phyloP scores from a whole-genome alignment of 2,329 filamentous ascomycete species.

The Fusarium paranaense region DNA sequence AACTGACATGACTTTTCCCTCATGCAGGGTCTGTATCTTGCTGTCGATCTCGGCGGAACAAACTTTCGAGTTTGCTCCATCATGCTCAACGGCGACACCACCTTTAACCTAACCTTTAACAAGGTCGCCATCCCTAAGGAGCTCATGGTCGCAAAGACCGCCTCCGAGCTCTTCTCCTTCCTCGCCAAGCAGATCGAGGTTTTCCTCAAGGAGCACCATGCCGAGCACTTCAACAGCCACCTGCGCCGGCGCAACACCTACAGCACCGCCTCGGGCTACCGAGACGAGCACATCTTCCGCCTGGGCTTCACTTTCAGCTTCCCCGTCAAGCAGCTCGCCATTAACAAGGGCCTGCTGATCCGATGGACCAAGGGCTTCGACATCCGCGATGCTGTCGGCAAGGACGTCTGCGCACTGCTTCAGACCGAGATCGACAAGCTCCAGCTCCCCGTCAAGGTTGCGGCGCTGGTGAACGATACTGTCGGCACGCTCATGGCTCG shows the following conservation, averaged over 20 bases:
- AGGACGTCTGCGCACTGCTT: constrained; percentile 92
- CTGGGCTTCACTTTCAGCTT: constrained; percentile 99
- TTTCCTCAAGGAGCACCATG: constrained; percentile 89
- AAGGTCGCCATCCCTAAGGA: constrained; percentile 92
- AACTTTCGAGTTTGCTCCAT: constrained; percentile 99
- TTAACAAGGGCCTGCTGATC: constrained; percentile 94
- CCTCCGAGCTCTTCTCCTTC: constrained; percentile 90
- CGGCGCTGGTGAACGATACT: constrained; percentile 96
- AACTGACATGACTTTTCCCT: constrained; percentile 14
- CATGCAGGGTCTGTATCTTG: constrained; percentile 87
- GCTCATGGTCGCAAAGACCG: constrained; percentile 89
- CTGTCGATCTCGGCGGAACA: constrained; percentile 96
- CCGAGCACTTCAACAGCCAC: constrained; percentile 83
- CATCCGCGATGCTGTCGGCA: constrained; percentile 91
- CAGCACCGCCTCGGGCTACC: constrained; percentile 68
- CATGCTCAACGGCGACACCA: constrained; percentile 91
- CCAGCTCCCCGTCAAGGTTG: constrained; percentile 90
- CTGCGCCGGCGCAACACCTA: constrained; percentile 72
- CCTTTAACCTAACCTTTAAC: constrained; percentile 91
- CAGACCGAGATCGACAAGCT: constrained; percentile 91
- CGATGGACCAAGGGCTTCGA: constrained; percentile 99
- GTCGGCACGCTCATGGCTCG: constrained; percentile 98
- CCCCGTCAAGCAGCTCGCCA: constrained; percentile 91
- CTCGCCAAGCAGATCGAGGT: constrained; percentile 90
- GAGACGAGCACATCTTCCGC: constrained; percentile 85